phyloP scores from a whole-genome alignment of 164 flowering plant species.

The Protea cynaroides region DNA sequence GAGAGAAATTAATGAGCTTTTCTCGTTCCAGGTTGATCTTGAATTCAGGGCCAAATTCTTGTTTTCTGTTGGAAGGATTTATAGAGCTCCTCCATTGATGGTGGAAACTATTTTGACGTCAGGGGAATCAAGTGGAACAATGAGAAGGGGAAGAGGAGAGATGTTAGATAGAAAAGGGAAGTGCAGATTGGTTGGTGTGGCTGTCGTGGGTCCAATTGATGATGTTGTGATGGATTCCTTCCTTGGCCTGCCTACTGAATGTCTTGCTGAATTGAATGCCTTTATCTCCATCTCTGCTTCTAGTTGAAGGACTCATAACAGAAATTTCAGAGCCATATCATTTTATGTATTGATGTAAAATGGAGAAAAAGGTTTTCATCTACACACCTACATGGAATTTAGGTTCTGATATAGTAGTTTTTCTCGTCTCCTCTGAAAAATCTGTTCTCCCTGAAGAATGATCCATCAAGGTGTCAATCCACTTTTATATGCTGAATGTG shows the following conservation, averaged over 20 bases:
- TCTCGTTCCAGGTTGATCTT: constrained; percentile 54
- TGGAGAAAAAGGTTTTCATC: too few relatives aligned
- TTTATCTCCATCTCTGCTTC: constrained; percentile 34
- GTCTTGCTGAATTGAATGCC: constrained; percentile 73
- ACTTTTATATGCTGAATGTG: too few relatives aligned
- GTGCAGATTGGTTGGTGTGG: constrained; percentile 89
- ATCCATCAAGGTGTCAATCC: too few relatives aligned
- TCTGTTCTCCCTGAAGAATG: too few relatives aligned
- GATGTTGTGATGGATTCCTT: constrained; percentile 70
- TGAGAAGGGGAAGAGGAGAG: constrained; percentile 67
- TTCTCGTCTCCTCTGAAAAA: too few relatives aligned
- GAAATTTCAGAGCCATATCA: too few relatives aligned
- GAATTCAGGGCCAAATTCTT: constrained; percentile 71
- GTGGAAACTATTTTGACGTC: constrained; percentile 75
- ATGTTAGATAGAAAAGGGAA: constrained; percentile 56
- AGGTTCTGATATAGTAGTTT: too few relatives aligned
- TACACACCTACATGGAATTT: too few relatives aligned
- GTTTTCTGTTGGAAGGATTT: constrained; percentile 63
- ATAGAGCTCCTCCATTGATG: constrained; percentile 71
- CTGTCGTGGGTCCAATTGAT: constrained; percentile 65
- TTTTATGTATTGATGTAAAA: too few relatives aligned
- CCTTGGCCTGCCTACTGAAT: constrained; percentile 82
- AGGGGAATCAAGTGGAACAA: constrained; percentile 58
- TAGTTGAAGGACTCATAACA: too few relatives aligned
- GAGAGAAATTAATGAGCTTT: background rate